phyloP scores from a whole-genome alignment of 345 rosid species.

The Hypericum androsaemum region DNA sequence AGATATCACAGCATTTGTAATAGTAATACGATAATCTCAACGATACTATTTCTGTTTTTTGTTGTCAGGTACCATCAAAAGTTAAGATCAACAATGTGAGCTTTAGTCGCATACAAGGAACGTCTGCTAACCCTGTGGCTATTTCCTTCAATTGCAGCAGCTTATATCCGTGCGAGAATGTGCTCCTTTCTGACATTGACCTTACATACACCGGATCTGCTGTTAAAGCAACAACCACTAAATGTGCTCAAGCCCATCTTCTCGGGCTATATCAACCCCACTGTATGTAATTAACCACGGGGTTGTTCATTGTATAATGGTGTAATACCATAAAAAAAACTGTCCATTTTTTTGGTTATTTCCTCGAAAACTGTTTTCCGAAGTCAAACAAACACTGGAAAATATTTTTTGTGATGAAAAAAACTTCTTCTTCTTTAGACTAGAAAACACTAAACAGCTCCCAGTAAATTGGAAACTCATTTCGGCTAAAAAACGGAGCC shows the following conservation, averaged over 20 bases:
- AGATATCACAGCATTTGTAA: neutral
- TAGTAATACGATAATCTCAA: neutral
- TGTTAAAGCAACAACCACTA: neutral
- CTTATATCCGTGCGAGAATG: neutral
- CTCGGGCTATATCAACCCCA: neutral
- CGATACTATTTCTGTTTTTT: neutral
- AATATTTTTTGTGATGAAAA: too few species aligned
- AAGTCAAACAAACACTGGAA: too few species aligned
- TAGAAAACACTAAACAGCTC: too few species aligned
- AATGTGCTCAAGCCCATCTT: neutral
- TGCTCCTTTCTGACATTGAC: neutral
- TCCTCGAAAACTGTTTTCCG: too few species aligned
- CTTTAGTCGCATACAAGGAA: neutral
- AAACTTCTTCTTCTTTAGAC: too few species aligned
- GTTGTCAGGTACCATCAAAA: neutral
- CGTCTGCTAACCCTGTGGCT: neutral
- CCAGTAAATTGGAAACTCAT: too few species aligned
- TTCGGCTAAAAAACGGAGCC: too few species aligned
- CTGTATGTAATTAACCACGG: too few species aligned
- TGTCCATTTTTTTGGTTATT: too few species aligned
- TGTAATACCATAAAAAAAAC: too few species aligned
- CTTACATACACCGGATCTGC: neutral
- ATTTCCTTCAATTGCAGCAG: neutral
- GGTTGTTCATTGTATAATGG: too few species aligned
- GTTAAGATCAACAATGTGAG: neutral